These are phyloP conservation scores for Paramecium sexaurelia DNA, from an alignment of 73 alveolate genomes.

Conservation along the genomic window DNA sequence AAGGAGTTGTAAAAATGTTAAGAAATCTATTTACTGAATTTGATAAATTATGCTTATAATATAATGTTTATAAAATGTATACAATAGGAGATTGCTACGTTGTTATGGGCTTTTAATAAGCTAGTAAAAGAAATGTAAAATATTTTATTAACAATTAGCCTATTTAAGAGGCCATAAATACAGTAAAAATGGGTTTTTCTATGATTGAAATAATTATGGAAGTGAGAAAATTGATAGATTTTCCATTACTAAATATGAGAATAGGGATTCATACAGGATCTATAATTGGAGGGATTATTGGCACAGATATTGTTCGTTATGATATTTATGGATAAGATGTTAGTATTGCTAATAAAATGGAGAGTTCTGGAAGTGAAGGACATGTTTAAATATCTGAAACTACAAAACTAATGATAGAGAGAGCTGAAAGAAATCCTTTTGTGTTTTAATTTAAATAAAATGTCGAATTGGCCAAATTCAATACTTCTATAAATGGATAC, in stretches of 20 bases:
- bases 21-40: constrained; percentile 43
- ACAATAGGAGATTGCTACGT: constrained; percentile 73
- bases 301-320: constrained; percentile 63
- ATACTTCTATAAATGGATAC: background rate
- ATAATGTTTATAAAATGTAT: constrained; percentile 58
- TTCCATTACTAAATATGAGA: constrained; percentile 73
- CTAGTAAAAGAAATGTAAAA: constrained; percentile 74
- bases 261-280: constrained; percentile 72
- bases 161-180: constrained; percentile 76
- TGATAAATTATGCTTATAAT: constrained; percentile 6
- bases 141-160: constrained; percentile 80
- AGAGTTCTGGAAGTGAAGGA: constrained; percentile 54
- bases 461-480: constrained; percentile 41
- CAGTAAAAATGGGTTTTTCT: constrained; percentile 82
- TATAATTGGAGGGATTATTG: constrained; percentile 59
- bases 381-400: constrained; percentile 26
- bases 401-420: constrained; percentile 38
- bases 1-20: constrained; percentile 66
- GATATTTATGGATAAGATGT: constrained; percentile 62
- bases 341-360: constrained; percentile 63
- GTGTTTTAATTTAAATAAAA: background rate
- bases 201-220: constrained; percentile 85
- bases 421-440: constrained; percentile 42
- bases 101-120: constrained; percentile 63
- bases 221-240: constrained; percentile 77